Evolutionary conservation across 2,329 filamentous ascomycete species (phyloP).

Genomic region (Pseudogymnoascus sp.): DNA sequence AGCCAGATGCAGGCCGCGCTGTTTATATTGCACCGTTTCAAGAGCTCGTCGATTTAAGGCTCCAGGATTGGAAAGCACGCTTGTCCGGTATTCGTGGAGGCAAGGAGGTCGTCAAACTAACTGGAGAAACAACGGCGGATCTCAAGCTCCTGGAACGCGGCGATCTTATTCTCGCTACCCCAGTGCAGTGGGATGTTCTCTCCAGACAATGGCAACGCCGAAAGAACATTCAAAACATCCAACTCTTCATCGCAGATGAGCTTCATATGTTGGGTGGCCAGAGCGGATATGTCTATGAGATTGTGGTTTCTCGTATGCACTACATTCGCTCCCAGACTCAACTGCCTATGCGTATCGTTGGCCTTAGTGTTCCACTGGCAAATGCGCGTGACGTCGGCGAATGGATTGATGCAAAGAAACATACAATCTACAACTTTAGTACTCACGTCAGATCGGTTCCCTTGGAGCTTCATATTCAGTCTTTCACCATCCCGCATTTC

Average conservation of each 20-base stretch:
- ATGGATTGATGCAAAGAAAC: constrained; percentile 96
- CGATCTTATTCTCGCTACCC: constrained; percentile 86
- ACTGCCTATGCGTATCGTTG: constrained; percentile 75
- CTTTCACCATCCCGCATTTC: constrained; percentile 92
- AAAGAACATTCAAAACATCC: constrained; percentile 86
- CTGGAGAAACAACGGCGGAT: constrained; percentile 84
- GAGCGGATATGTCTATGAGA: constrained; percentile 85
- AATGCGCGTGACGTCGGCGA: constrained; percentile 92
- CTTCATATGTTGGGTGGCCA: constrained; percentile 85
- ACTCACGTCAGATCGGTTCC: constrained; percentile 83
- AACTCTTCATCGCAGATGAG: constrained; percentile 90
- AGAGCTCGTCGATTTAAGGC: constrained; percentile 74
- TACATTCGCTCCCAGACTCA: constrained; percentile 87
- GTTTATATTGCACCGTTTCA: constrained; percentile 95
- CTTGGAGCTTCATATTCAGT: constrained; percentile 88
- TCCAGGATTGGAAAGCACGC: constrained; percentile 77
- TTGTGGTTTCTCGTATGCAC: constrained; percentile 95
- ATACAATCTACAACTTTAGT: constrained; percentile 98
- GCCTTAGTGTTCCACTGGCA: constrained; percentile 81
- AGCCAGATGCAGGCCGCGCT: constrained; percentile 61
- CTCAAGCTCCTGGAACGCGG: constrained; percentile 79
- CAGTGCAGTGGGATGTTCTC: constrained; percentile 88
- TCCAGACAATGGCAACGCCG: constrained; percentile 94
- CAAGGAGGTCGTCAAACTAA: constrained; percentile 86
- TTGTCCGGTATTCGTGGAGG: constrained; percentile 65